Conservation (phyloP, 805 yeast genomes). For the Kluyveromyces siamensis region DNA sequence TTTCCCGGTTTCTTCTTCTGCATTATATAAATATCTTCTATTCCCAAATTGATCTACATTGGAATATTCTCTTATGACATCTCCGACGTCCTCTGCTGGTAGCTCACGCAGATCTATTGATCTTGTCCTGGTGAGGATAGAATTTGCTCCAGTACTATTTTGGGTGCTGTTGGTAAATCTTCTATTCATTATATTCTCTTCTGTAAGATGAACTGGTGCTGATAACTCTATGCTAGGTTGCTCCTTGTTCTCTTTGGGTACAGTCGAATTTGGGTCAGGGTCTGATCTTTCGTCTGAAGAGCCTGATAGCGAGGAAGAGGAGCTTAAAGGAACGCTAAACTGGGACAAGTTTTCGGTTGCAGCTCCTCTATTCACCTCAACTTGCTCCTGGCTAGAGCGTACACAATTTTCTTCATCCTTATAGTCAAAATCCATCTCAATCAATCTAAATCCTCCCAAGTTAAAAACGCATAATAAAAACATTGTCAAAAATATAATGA, state of each 20-base stretch:
- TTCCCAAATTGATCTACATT: constrained; percentile 28
- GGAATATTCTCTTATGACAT: constrained; percentile 41
- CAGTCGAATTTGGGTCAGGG: not conserved
- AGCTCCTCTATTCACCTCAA: constrained; percentile 6
- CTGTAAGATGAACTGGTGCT: constrained; percentile 2
- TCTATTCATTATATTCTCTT: not conserved
- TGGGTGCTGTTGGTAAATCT: not conserved
- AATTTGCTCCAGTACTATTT: not conserved
- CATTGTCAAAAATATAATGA: constrained; percentile 64
- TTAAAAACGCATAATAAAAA: constrained; percentile 63
- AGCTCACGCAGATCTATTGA: constrained; percentile 25
- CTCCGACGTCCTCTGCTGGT: constrained; percentile 36
- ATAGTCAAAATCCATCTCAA: constrained; percentile 56
- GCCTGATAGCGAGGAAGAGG: not conserved
- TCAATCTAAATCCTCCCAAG: constrained; percentile 61
- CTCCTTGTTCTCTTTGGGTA: not conserved
- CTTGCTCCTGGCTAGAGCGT: constrained; percentile 11
- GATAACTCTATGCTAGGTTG: not conserved
- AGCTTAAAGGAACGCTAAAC: not conserved
- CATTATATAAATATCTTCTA: constrained; percentile 13
- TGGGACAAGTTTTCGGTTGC: not conserved
- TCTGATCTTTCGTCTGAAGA: not conserved
- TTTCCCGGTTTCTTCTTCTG: constrained; percentile 9
- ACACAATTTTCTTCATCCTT: constrained; percentile 17
- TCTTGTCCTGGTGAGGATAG: constrained; percentile 6